Percentiles rank a stretch among this genome's conserved stretches.
These are phyloP conservation scores for Salinomyces thailandicus DNA, from an alignment of 2,329 filamentous ascomycete species.

Conservation along the genomic window DNA sequence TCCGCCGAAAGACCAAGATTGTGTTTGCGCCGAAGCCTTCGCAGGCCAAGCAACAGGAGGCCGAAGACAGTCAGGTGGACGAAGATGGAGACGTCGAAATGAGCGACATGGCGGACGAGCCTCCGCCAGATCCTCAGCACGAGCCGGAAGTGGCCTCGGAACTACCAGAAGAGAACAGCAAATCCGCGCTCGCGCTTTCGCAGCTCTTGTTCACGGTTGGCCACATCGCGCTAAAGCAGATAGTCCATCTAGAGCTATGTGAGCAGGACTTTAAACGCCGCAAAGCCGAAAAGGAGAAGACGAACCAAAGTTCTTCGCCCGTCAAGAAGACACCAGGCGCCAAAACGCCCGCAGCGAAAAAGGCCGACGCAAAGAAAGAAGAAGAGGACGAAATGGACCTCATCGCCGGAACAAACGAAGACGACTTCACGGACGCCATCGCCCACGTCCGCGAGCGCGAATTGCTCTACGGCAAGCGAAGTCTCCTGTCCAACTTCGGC, in stretches of 20 bases:
- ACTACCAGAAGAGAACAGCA: slow-evolving; percentile 13
- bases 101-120: slow-evolving; percentile 23
- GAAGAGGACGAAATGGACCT: slow-evolving; percentile 87
- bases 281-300: slow-evolving; percentile 81
- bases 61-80: slow-evolving; percentile 20
- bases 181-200: slow-evolving; percentile 59
- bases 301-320: slow-evolving; percentile 24
- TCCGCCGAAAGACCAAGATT: slow-evolving; percentile 72
- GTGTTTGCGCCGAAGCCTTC: slow-evolving; percentile 57
- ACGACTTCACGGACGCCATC: slow-evolving; percentile 84
- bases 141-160: slow-evolving; percentile 13
- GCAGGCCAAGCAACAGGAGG: slow-evolving; percentile 13
- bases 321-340: slow-evolving; percentile 26
- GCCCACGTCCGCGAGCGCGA: slow-evolving; percentile 75
- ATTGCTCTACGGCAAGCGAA: slow-evolving; percentile 69
- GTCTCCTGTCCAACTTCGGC: slow-evolving; percentile 81
- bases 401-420: slow-evolving; percentile 91
- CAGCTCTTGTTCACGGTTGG: slow-evolving; percentile 92
- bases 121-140: slow-evolving; percentile 10
- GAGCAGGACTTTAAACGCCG: slow-evolving; percentile 95
- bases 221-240: slow-evolving; percentile 96
- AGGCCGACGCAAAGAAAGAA: slow-evolving; percentile 40
- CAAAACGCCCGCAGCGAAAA: slow-evolving; percentile 22
- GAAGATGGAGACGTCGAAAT: slow-evolving; percentile 29
- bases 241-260: slow-evolving; percentile 94